A percentile compares a stretch with the other conserved stretches of the same genome.
These are phyloP conservation scores for Agaricus subrufescens DNA, from an alignment of 768 basidiomycete species.

Conservation along the genomic window DNA sequence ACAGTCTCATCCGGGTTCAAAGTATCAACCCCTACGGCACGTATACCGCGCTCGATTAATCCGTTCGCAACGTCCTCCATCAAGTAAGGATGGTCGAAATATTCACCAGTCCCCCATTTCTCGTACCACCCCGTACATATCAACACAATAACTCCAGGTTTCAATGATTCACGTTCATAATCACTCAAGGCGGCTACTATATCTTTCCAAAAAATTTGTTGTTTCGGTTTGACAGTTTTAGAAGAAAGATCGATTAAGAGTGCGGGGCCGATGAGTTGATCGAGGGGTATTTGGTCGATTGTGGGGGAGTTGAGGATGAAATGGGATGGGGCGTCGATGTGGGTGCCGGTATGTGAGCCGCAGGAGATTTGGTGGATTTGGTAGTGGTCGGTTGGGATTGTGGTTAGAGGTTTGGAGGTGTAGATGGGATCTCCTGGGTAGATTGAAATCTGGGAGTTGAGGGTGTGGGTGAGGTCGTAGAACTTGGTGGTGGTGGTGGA, in stretches of 20 bases:
- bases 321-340: constrained; percentile 76
- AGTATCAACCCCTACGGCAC: constrained; percentile 58
- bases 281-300: constrained; percentile 54
- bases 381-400: constrained; percentile 42
- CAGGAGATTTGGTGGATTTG: constrained; percentile 49
- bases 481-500: constrained; percentile 14
- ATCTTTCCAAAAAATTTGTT: constrained; percentile 54
- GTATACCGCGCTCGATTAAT: constrained; percentile 47
- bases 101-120: constrained; percentile 43
- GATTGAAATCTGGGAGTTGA: constrained; percentile 38
- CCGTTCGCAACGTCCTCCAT: constrained; percentile 44
- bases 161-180: constrained; percentile 25
- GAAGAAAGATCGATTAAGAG: constrained; percentile 49
- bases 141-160: constrained; percentile 36
- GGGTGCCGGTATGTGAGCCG: constrained; percentile 73
- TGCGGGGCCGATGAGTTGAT: constrained; percentile 48
- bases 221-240: constrained; percentile 21
- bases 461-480: constrained; percentile 52
- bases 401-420: constrained; percentile 29
- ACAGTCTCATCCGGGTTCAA: constrained; percentile 65
- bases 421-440: constrained; percentile 58
- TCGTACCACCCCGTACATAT: constrained; percentile 68
- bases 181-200: constrained; percentile 22
- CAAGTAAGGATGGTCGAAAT: constrained; percentile 65
- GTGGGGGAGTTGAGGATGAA: constrained; percentile 55